Base-by-base conservation (phyloP, 208 protist genomes). In the Trypanosomatidae sp. region DNA sequence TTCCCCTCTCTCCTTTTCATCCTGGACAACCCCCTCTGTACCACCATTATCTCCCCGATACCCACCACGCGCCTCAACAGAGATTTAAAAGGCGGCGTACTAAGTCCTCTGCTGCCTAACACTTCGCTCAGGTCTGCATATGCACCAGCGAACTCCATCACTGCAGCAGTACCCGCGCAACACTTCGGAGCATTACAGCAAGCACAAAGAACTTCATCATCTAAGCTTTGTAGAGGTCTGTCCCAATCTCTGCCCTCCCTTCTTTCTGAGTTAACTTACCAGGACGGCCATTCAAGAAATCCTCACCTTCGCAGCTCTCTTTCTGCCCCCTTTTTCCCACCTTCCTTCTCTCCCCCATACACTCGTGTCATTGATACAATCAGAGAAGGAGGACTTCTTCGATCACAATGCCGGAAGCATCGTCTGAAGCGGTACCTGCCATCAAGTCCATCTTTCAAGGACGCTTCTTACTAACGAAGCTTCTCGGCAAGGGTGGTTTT, bases 401-500 rank as follows among this genome's bases (percentile, higher is more conserved):
- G 28, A 53, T n/a, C 19, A 28, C 59, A 44, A 81, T 81, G 76
- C 76, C 76, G 66, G 76, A 75, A 44, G 53, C 56, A 44, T 75
- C 69, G n/a, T 66, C 67, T 44, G 72, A 73, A 6, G 36, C 36
- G 46, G 72, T 43, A 39, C 71, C 71, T 30, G 73, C 50, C 72
- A 74, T 74, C 41, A 77, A 74, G 69, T 84, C 81, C 43, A 86
- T 93, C 62, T 90, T 95, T 67, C 77, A 91, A 28, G 86, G 87
- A n/a, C 85, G 79, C 44, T 95, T 93, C 69, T 80, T 76, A n/a
- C 79, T 95, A 12, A 83, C 74, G 15, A 73, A 80, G 56, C 60
- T 84, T 19, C 96, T 99, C 71, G 99, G 99, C 44, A 89, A 90
- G 55, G 99, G 99, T 13, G 98, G 95, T 50, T 99, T 99, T 86